Evolutionary conservation across 805 yeast genomes (phyloP).

Genomic region (Yarrowia sp.): DNA sequence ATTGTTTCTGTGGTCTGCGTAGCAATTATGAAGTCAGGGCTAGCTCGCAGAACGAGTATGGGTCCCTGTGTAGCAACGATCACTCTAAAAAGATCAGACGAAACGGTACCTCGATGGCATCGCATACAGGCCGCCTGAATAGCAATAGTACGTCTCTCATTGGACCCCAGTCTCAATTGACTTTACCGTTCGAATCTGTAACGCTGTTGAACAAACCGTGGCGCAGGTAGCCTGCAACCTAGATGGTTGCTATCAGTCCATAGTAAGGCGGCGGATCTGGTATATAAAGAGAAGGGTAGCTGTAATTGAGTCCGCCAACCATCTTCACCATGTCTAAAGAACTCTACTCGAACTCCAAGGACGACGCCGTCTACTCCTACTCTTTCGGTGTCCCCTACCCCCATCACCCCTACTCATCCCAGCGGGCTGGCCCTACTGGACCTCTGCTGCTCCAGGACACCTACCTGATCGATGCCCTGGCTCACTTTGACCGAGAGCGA

Average conservation of each 20-base stretch:
- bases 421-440: conserved; percentile 71
- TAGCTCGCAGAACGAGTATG: too few relatives aligned
- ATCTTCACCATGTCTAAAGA: neutral
- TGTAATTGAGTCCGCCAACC: too few relatives aligned
- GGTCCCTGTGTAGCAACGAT: too few relatives aligned
- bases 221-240: neutral
- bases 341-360: conserved; percentile 16
- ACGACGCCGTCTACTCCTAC: conserved; percentile 19
- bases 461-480: conserved; percentile 72
- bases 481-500: conserved; percentile 87
- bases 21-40: too few relatives aligned
- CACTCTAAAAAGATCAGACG: too few relatives aligned
- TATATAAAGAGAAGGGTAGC: neutral
- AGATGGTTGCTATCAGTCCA: conserved; percentile 4
- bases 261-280: neutral
- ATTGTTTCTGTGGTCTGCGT: too few relatives aligned
- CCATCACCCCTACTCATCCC: conserved; percentile 28
- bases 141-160: neutral
- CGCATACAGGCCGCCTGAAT: neutral
- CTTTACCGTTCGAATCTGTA: conserved; percentile 5
- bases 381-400: conserved; percentile 25
- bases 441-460: conserved; percentile 81
- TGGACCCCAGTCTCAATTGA: neutral
- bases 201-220: neutral
- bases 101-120: too few relatives aligned